phyloP scores from a whole-genome alignment of 1,284 basidiomycete genomes.

The Fomitopsis pinicola region DNA sequence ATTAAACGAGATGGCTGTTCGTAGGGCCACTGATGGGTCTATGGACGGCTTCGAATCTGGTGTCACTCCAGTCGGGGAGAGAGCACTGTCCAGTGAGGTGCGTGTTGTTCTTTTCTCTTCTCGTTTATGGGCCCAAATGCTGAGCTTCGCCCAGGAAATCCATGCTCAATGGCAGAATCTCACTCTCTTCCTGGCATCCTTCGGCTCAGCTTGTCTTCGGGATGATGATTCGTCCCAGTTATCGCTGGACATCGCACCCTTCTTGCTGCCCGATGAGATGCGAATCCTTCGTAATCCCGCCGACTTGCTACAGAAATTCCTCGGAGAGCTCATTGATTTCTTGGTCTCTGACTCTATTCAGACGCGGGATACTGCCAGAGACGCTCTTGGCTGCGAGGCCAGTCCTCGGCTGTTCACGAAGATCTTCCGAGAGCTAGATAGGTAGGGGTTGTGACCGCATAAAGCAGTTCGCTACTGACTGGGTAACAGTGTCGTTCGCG shows the following conservation, averaged over 20 bases:
- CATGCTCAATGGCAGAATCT: constrained; percentile 87
- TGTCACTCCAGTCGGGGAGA: constrained; percentile 24
- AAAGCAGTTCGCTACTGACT: neutral
- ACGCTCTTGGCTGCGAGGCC: constrained; percentile 78
- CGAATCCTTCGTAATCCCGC: constrained; percentile 56
- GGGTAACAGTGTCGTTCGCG: constrained; percentile 38
- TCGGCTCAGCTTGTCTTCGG: constrained; percentile 64
- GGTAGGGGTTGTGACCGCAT: constrained; percentile 41
- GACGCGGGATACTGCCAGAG: constrained; percentile 72
- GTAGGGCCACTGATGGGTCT: constrained; percentile 20
- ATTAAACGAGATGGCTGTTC: constrained; percentile 30
- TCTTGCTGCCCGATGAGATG: constrained; percentile 68
- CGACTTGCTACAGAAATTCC: constrained; percentile 57
- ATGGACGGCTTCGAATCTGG: constrained; percentile 19
- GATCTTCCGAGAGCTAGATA: constrained; percentile 69
- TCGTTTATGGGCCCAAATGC: neutral
- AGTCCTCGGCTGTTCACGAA: constrained; percentile 64
- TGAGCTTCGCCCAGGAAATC: constrained; percentile 50
- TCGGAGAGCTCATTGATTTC: constrained; percentile 68
- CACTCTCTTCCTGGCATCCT: constrained; percentile 75
- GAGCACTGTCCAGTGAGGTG: constrained; percentile 38
- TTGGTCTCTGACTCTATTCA: constrained; percentile 60
- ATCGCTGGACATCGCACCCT: constrained; percentile 50
- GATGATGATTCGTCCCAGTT: constrained; percentile 49
- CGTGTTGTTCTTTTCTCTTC: neutral